Conservation (phyloP, 129 eudicot genomes). For the Heracleum sosnowskyi region DNA sequence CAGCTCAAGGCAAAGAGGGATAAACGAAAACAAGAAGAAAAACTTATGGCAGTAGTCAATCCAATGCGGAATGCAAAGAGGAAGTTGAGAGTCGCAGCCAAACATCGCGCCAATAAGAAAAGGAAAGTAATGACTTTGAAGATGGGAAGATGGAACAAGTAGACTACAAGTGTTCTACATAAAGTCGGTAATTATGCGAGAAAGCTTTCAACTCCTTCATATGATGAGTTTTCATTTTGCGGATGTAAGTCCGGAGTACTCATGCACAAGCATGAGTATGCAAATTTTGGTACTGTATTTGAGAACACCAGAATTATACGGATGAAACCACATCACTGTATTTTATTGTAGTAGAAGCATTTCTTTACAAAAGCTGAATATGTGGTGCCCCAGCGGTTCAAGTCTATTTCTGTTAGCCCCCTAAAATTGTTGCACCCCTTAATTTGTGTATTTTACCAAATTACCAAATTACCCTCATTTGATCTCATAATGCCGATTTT, state of each 20-base stretch:
- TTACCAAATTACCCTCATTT: too few relatives aligned
- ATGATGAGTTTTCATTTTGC: neutral
- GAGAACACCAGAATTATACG: neutral
- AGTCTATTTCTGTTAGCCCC: too few relatives aligned
- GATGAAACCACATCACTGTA: neutral
- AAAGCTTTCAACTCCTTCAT: neutral
- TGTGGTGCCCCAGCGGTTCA: too few relatives aligned
- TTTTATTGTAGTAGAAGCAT: neutral
- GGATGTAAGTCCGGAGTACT: neutral
- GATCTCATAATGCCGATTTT: too few relatives aligned
- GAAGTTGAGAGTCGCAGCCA: constrained; percentile 57
- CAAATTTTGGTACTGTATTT: neutral
- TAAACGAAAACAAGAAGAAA: constrained; percentile 65
- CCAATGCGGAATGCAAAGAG: constrained; percentile 80
- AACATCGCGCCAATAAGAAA: constrained; percentile 68
- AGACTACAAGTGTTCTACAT: neutral
- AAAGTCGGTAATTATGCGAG: neutral
- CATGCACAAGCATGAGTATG: neutral
- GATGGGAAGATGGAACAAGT: constrained; percentile 38
- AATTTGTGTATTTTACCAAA: too few relatives aligned
- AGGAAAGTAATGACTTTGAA: constrained; percentile 73
- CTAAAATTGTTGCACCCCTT: too few relatives aligned
- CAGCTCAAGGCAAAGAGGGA: constrained; percentile 65
- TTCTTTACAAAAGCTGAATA: too few relatives aligned
- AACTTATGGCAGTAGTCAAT: constrained; percentile 73